Conservation (phyloP, 78 protist species). For the slime mould (Dictyostelium discoideum) region DNA sequence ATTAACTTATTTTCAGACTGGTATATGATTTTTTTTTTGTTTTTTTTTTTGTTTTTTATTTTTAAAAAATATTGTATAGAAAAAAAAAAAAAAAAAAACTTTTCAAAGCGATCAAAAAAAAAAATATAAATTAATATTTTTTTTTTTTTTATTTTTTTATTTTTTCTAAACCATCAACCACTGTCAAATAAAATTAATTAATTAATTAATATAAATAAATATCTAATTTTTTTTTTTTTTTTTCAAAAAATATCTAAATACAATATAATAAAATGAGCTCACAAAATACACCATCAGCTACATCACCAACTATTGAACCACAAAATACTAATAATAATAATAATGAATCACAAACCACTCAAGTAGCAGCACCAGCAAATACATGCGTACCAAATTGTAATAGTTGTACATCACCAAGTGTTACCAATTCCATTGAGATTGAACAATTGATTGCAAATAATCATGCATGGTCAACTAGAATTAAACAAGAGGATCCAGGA, state of each 20-base stretch:
- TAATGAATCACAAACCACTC: neutral
- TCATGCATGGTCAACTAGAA: slow-evolving; percentile 74
- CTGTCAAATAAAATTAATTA: too few relatives aligned
- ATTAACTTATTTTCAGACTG: too few relatives aligned
- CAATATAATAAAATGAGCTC: neutral
- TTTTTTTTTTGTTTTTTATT: too few relatives aligned
- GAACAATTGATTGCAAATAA: slow-evolving; percentile 69
- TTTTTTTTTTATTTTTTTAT: too few relatives aligned
- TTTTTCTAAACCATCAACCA: neutral
- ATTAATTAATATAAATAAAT: too few relatives aligned
- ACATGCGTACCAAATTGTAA: neutral
- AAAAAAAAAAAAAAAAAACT: too few relatives aligned
- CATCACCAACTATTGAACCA: neutral
- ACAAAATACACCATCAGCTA: neutral
- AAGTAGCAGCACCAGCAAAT: neutral
- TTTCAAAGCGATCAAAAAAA: neutral
- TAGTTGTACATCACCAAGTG: neutral
- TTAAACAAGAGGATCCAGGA: slow-evolving; percentile 81
- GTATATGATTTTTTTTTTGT: too few relatives aligned
- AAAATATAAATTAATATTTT: too few relatives aligned
- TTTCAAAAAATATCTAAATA: neutral
- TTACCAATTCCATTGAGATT: neutral
- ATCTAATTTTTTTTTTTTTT: too few relatives aligned
- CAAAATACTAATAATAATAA: neutral
- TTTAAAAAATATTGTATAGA: too few relatives aligned